Evolutionary conservation across 139 green algal species (phyloP).

Genomic region (Volvox reticuliferus): DNA sequence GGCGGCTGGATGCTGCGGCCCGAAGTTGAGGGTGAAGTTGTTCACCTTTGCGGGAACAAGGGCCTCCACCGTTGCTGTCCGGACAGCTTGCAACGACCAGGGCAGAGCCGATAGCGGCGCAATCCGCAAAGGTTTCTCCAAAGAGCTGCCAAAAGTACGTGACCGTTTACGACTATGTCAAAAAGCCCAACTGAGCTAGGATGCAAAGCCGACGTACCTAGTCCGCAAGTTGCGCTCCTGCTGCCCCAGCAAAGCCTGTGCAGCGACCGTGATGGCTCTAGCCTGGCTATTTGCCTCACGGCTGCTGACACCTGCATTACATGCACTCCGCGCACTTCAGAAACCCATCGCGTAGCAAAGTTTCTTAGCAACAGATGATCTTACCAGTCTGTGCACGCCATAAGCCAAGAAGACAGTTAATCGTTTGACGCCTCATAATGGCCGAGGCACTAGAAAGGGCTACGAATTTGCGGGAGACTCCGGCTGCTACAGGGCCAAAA

Average conservation of each 20-base stretch:
- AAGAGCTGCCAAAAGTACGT: neutral
- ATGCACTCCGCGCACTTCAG: neutral
- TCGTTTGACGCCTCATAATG: constrained; percentile 41
- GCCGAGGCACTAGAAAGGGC: neutral
- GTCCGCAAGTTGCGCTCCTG: constrained; percentile 27
- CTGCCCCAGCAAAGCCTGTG: constrained; percentile 3
- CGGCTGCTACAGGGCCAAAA: no score
- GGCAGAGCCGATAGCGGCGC: constrained; percentile 39
- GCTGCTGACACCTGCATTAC: constrained; percentile 27
- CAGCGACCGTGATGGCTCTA: neutral
- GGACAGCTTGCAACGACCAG: constrained; percentile 33
- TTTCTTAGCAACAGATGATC: neutral
- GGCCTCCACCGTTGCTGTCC: constrained; percentile 58
- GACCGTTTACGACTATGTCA: neutral
- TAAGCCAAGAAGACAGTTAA: constrained; percentile 40
- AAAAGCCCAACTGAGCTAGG: neutral
- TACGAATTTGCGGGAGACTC: no score
- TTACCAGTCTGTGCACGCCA: constrained; percentile 27
- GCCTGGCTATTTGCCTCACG: neutral
- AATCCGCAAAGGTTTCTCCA: neutral
- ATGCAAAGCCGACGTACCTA: constrained; percentile 22
- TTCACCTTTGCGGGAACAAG: constrained; percentile 73
- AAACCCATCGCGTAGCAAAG: constrained; percentile 22
- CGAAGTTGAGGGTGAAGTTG: constrained; percentile 95
- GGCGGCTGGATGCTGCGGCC: constrained; percentile 90